phyloP scores from a whole-genome alignment of 768 basidiomycete species.

The Imleria badia region DNA sequence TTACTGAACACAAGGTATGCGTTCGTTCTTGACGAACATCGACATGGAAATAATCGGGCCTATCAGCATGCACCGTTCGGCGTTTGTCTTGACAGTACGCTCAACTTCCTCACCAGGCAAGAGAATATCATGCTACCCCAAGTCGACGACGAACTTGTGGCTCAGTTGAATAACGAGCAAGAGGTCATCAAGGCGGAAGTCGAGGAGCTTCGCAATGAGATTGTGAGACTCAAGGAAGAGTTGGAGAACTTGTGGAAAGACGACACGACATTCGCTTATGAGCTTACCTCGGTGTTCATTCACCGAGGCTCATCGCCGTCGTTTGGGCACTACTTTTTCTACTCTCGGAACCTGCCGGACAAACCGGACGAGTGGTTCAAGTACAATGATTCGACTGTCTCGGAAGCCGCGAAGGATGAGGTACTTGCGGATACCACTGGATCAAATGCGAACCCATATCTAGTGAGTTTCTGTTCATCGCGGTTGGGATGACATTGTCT shows the following conservation, averaged over 20 bases:
- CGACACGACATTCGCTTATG: constrained; percentile 69
- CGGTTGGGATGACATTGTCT: not conserved
- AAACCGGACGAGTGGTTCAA: constrained; percentile 89
- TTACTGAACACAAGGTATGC: constrained; percentile 72
- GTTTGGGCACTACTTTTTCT: constrained; percentile 96
- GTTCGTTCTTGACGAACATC: not conserved
- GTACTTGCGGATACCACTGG: constrained; percentile 90
- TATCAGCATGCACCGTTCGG: constrained; percentile 60
- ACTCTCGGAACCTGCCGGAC: constrained; percentile 82
- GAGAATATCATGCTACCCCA: constrained; percentile 43
- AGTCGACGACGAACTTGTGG: constrained; percentile 60
- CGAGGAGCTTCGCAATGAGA: constrained; percentile 48
- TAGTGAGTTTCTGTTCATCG: constrained; percentile 51
- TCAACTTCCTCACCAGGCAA: constrained; percentile 57
- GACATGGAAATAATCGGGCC: not conserved
- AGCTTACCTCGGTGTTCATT: constrained; percentile 92
- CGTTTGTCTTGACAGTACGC: constrained; percentile 53
- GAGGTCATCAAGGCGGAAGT: constrained; percentile 54
- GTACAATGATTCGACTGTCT: constrained; percentile 91
- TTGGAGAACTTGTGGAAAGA: constrained; percentile 77
- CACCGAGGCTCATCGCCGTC: constrained; percentile 87
- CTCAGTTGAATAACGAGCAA: constrained; percentile 54
- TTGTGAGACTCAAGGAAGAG: constrained; percentile 58
- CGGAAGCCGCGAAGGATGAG: constrained; percentile 73
- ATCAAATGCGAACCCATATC: constrained; percentile 85